phyloP scores from a whole-genome alignment of 1,284 basidiomycete genomes.

The Coriolopsis trogii region DNA sequence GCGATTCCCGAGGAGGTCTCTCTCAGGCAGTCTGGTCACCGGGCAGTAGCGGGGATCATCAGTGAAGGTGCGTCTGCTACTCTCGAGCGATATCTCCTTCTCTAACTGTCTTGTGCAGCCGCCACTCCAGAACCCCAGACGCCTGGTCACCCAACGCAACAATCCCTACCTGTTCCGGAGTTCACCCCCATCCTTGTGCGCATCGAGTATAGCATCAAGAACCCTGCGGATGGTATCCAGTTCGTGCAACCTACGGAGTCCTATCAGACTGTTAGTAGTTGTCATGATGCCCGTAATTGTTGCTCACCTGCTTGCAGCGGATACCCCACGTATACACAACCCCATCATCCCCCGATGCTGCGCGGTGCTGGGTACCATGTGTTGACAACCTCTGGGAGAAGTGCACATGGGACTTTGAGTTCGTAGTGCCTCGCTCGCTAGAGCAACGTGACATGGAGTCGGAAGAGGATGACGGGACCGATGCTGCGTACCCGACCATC shows the following conservation, averaged over 20 bases:
- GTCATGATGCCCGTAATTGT: neutral
- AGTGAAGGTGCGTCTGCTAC: conserved; percentile 48
- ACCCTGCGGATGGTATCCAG: conserved; percentile 86
- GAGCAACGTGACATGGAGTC: conserved; percentile 63
- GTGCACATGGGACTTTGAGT: conserved; percentile 98
- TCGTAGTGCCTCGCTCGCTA: conserved; percentile 88
- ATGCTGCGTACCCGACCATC: conserved; percentile 61
- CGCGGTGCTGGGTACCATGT: conserved; percentile 97
- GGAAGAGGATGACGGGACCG: conserved; percentile 53
- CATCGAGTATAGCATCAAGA: conserved; percentile 79
- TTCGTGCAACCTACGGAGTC: conserved; percentile 82
- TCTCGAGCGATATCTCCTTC: conserved; percentile 1
- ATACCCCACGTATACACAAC: conserved; percentile 94
- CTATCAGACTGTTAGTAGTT: conserved; percentile 77
- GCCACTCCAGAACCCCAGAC: conserved; percentile 80
- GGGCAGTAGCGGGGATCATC: conserved; percentile 39
- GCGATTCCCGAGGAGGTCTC: conserved; percentile 83
- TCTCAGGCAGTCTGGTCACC: conserved; percentile 60
- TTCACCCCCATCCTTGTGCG: conserved; percentile 78
- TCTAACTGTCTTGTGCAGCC: conserved; percentile 40
- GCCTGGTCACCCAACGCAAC: conserved; percentile 52
- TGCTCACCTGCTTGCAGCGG: conserved; percentile 53
- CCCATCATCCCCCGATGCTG: conserved; percentile 86
- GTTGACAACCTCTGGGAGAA: conserved; percentile 95
- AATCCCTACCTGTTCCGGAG: conserved; percentile 55